Conservation (phyloP, 2,329 filamentous ascomycete genomes). For the Cladosporium phlei region DNA sequence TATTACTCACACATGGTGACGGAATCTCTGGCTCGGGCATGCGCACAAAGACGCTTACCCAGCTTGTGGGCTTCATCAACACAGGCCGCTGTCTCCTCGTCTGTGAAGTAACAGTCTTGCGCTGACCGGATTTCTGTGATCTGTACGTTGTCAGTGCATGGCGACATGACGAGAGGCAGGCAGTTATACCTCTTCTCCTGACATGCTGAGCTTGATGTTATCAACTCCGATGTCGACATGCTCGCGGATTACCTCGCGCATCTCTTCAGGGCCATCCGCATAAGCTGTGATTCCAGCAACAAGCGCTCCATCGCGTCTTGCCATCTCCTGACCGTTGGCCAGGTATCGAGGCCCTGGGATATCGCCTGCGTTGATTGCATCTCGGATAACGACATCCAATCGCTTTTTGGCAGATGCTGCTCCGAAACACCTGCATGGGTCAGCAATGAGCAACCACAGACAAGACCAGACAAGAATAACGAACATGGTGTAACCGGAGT, state of each 20-base stretch:
- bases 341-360: constrained; percentile 47
- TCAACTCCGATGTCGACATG: constrained; percentile 31
- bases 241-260: constrained; percentile 25
- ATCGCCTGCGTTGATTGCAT: constrained; percentile 47
- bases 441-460: too few relatives aligned
- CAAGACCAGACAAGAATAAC: too few relatives aligned
- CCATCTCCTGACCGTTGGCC: constrained; percentile 48
- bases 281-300: constrained; percentile 40
- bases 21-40: constrained; percentile 42
- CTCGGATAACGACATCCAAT: constrained; percentile 44
- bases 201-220: constrained; percentile 33
- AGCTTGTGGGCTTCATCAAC: constrained; percentile 44
- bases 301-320: constrained; percentile 41
- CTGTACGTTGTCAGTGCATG: constrained; percentile 13
- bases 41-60: constrained; percentile 40
- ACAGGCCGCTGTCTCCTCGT: constrained; percentile 45
- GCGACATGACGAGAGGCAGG: too few relatives aligned
- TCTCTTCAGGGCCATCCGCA: constrained; percentile 30
- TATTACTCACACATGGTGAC: constrained; percentile 36
- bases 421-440: constrained; percentile 32
- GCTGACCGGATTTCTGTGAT: constrained; percentile 31
- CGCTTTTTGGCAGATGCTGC: constrained; percentile 45
- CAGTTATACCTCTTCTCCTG: constrained; percentile 22
- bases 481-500: constrained; percentile 50
- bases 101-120: constrained; percentile 44